phyloP scores from a whole-genome alignment of 2,329 filamentous ascomycete species.

The Trichoderma aggressivum region DNA sequence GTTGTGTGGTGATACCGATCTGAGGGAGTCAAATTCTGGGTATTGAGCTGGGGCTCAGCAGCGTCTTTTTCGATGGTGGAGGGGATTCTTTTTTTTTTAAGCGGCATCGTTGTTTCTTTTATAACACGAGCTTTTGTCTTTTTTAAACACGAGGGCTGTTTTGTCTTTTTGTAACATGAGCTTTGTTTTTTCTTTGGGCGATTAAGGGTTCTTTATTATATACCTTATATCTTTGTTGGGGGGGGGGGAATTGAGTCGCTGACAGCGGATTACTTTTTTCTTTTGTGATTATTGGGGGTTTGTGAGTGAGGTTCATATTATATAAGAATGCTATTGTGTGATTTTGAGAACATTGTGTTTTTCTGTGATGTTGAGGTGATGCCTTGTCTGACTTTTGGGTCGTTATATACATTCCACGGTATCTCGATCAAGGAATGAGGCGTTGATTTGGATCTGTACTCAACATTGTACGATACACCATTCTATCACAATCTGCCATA shows the following conservation, averaged over 20 bases:
- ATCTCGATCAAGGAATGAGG: too few relatives aligned
- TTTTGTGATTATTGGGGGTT: not conserved
- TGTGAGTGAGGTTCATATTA: not conserved
- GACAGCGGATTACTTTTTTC: not conserved
- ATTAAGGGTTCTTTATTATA: not conserved
- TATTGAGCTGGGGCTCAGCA: constrained; percentile 2
- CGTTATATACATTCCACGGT: too few relatives aligned
- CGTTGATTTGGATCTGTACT: too few relatives aligned
- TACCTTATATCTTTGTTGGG: not conserved
- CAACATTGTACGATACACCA: too few relatives aligned
- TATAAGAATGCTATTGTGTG: not conserved
- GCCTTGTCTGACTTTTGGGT: not conserved
- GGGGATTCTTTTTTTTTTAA: not conserved
- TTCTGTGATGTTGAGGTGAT: not conserved
- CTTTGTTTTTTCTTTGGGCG: not conserved
- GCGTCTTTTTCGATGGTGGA: not conserved
- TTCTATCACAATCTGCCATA: not conserved
- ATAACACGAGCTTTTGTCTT: not conserved
- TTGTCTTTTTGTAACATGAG: not conserved
- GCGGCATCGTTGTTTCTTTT: not conserved
- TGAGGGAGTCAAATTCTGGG: constrained; percentile 3
- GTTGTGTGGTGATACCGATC: not conserved
- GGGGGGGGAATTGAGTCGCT: not conserved
- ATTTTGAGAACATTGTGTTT: not conserved
- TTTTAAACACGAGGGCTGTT: too few relatives aligned